Conservation (phyloP, 257 asterid genomes). For the Ophiorrhiza pumila region DNA sequence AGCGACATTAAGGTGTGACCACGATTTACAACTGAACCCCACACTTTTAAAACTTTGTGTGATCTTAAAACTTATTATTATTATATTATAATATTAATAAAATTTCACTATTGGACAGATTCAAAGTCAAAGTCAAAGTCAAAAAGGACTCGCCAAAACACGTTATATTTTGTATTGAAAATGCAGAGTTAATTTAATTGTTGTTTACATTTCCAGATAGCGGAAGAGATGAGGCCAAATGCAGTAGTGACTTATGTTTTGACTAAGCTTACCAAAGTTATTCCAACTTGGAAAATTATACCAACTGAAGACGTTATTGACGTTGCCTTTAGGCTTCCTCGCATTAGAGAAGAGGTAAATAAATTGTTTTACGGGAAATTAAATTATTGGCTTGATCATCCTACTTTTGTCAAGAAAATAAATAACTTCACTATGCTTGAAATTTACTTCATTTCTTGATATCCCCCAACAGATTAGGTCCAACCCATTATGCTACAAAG, state of each 20-base stretch:
- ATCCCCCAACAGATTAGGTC: conserved; percentile 57
- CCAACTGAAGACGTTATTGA: conserved; percentile 82
- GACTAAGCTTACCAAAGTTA: conserved; percentile 40
- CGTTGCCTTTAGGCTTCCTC: conserved; percentile 71
- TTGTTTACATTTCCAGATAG: conserved; percentile 47
- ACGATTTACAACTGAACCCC: too few relatives aligned
- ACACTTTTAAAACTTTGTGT: too few relatives aligned
- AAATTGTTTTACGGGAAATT: too few relatives aligned
- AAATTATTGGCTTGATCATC: too few relatives aligned
- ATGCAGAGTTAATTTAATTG: too few relatives aligned
- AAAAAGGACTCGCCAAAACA: too few relatives aligned
- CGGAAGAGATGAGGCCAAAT: conserved; percentile 62
- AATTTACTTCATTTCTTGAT: background rate
- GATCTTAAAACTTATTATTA: too few relatives aligned
- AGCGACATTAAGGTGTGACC: background rate
- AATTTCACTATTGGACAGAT: background rate
- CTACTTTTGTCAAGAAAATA: background rate
- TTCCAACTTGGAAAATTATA: conserved; percentile 86
- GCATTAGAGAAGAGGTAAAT: conserved; percentile 79
- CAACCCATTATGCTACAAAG: conserved; percentile 84
- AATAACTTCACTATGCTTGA: background rate
- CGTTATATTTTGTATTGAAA: too few relatives aligned
- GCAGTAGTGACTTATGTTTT: conserved; percentile 53
- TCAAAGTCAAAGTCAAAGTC: background rate
- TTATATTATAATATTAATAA: too few relatives aligned